These are phyloP conservation scores for Cryptococcus wingfieldii DNA, from an alignment of 1,284 basidiomycete species.

Conservation along the genomic window DNA sequence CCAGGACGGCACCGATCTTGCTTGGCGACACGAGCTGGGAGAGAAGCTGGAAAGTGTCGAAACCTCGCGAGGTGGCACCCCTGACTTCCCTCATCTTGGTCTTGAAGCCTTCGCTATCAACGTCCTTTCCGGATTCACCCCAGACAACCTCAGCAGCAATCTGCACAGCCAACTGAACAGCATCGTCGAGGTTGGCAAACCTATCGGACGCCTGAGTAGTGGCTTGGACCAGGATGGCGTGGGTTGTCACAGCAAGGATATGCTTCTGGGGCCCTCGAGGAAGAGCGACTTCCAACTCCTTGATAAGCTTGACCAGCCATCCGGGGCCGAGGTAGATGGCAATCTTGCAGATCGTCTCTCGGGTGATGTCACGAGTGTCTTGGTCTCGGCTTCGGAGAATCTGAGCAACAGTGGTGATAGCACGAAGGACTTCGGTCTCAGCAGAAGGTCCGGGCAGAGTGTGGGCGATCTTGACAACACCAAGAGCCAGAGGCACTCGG, in stretches of 20 bases:
- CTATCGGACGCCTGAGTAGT: constrained; percentile 56
- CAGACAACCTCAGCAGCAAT: constrained; percentile 91
- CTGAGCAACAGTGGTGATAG: constrained; percentile 81
- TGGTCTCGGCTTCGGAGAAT: constrained; percentile 88
- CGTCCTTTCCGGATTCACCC: constrained; percentile 87
- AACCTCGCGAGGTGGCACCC: constrained; percentile 68
- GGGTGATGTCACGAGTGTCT: constrained; percentile 83
- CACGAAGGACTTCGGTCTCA: constrained; percentile 68
- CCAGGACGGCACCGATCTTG: constrained; percentile 71
- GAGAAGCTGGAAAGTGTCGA: constrained; percentile 80
- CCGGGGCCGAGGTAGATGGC: constrained; percentile 67
- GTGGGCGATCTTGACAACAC: constrained; percentile 78
- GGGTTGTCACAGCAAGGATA: constrained; percentile 78
- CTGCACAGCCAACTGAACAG: constrained; percentile 71
- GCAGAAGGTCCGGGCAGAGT: constrained; percentile 69
- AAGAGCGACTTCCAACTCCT: constrained; percentile 77
- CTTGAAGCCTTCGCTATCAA: constrained; percentile 83
- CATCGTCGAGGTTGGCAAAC: constrained; percentile 68
- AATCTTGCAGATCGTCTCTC: constrained; percentile 81
- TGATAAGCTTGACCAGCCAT: constrained; percentile 69
- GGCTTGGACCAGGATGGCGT: constrained; percentile 75
- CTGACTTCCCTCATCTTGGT: constrained; percentile 90
- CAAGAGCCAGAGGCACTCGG: constrained; percentile 82
- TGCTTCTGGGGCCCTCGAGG: constrained; percentile 91
- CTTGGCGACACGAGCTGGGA: constrained; percentile 69